Conservation (phyloP, 306 rosid species). For the Canavalia ensiformis region DNA sequence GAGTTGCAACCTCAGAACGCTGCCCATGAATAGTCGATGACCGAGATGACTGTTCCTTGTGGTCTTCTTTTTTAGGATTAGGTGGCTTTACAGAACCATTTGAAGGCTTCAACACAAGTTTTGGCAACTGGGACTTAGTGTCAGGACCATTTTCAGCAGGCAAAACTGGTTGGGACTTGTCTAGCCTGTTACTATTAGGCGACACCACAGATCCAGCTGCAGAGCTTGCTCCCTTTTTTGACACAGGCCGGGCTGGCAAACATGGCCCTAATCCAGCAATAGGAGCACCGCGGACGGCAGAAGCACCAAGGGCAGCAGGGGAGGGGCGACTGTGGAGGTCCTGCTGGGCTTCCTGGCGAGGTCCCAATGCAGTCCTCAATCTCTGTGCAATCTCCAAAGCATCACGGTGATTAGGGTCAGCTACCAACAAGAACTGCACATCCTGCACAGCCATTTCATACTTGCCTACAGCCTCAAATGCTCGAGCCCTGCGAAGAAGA, state of each 20-base stretch:
- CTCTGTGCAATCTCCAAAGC: constrained; percentile 89
- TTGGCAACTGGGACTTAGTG: constrained; percentile 63
- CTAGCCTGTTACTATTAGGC: constrained; percentile 63
- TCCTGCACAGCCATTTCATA: constrained; percentile 89
- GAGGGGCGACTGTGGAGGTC: constrained; percentile 99
- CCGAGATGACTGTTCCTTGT: constrained; percentile 58
- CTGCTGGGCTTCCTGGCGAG: constrained; percentile 89
- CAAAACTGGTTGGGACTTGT: constrained; percentile 60
- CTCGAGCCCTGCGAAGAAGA: constrained; percentile 86
- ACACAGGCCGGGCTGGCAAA: constrained; percentile 75
- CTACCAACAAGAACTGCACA: constrained; percentile 75
- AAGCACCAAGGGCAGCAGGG: constrained; percentile 98
- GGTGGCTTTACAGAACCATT: constrained; percentile 60
- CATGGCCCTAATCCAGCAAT: constrained; percentile 89
- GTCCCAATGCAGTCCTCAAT: constrained; percentile 77
- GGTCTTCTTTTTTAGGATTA: constrained; percentile 51
- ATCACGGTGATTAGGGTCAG: constrained; percentile 79
- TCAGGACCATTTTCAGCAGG: constrained; percentile 73
- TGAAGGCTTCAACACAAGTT: constrained; percentile 75
- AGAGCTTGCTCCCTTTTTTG: constrained; percentile 65
- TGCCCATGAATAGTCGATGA: constrained; percentile 51
- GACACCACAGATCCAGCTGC: constrained; percentile 52
- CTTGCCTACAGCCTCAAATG: constrained; percentile 84
- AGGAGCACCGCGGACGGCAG: constrained; percentile 95
- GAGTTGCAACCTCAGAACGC: constrained; percentile 52